Base-by-base conservation (phyloP, 106 monocot genomes). In the Chionographis japonica region DNA sequence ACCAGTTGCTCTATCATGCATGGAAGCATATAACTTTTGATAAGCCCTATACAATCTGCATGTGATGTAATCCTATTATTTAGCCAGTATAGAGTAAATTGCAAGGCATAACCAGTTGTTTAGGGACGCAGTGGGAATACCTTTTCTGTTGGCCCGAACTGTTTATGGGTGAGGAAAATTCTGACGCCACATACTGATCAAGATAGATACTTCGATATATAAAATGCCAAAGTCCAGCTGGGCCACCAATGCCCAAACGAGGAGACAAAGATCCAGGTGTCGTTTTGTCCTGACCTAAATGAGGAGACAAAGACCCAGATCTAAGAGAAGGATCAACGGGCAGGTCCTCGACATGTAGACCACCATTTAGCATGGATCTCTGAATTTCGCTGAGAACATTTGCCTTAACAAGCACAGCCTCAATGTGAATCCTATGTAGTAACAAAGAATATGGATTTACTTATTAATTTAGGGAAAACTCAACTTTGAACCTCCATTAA, bases 181-280 rank as follows among this genome's bases (percentile, higher is more conserved):
- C 97, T 56, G 97, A 97, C 18, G 92, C 86, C 5, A 97, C 85
- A 75, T 89, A 97, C 46, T 97, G 97, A 68, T 89, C 87, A 79
- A 97, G 79, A 66, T 83, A 87, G 13, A 92, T 79, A 68, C 89
- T 97, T 70, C 78, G 74, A 68, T 92, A 98, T 51, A 98, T 87
- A 68, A 98, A 98, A 83, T 98, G 92, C 86, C 92, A 92, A 16
- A 98, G 87, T 54, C 97, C 97, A 81, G 82, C 62, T 46, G 92
- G 89, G 15, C 97, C 97, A 64, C 89, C 89, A 74, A 81, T 75
- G 52, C 69, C 74, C 60, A 71, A 12, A 50, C 46, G 35, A 36
- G 74, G 35, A 62, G 77, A 58, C 8, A 42, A 38, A 60, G 68
- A 75, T 61, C 50, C 77, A 67, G 76, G 39, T 18, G 4, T 38